phyloP scores from a whole-genome alignment of 2,329 filamentous ascomycete species.

The Cladophialophora chaetospira region DNA sequence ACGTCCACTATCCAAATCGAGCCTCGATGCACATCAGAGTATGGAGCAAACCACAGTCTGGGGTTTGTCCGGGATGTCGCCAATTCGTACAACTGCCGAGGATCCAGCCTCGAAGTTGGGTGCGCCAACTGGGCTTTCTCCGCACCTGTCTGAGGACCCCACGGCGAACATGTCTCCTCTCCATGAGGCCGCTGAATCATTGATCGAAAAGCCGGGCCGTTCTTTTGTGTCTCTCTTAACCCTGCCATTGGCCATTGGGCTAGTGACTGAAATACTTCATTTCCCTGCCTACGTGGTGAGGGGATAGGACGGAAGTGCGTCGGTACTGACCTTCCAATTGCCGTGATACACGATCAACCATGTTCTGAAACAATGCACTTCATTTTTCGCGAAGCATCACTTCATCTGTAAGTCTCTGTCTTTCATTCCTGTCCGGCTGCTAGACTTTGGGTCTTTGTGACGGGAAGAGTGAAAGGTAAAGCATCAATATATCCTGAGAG shows the following conservation, averaged over 20 bases:
- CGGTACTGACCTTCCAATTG: too few species aligned
- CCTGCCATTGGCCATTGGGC: neutral
- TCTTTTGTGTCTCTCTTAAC: too few species aligned
- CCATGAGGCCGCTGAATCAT: too few species aligned
- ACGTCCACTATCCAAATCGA: conserved; percentile 12
- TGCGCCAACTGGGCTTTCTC: conserved; percentile 20
- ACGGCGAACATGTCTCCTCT: conserved; percentile 10
- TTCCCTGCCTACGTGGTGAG: neutral
- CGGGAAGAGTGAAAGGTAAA: neutral
- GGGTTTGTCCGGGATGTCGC: conserved; percentile 16
- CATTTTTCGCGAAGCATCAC: too few species aligned
- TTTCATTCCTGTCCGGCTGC: neutral
- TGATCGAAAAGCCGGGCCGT: too few species aligned
- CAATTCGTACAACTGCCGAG: conserved; percentile 23
- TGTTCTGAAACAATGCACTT: too few species aligned
- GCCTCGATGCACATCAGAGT: neutral
- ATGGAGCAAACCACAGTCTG: neutral
- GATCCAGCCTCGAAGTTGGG: neutral
- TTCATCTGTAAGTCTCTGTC: too few species aligned
- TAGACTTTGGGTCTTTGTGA: neutral
- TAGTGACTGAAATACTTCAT: neutral
- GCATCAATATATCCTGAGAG: neutral
- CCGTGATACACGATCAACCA: too few species aligned
- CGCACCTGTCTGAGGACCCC: conserved; percentile 13
- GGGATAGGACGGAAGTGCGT: conserved; percentile 2